These are phyloP conservation scores for Neurospora intermedia DNA, from an alignment of 495 filamentous ascomycete genomes.

Conservation along the genomic window DNA sequence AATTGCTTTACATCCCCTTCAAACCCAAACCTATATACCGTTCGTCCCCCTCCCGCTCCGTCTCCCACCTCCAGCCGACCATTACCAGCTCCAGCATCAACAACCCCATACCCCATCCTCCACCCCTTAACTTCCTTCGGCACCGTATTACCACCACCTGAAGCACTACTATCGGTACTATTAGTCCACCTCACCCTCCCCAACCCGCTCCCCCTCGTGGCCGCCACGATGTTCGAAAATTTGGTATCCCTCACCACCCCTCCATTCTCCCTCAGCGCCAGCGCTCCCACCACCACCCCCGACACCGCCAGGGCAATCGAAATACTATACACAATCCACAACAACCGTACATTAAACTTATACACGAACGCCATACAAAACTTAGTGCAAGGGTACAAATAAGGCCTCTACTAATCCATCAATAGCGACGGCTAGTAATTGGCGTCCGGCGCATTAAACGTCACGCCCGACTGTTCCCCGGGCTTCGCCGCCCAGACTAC, in stretches of 20 bases:
- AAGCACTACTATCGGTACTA: not conserved
- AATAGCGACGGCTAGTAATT: not conserved
- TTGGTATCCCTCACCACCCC: conserved; percentile 22
- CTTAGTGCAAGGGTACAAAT: conserved; percentile 21
- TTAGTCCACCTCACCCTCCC: conserved; percentile 20
- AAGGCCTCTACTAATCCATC: not conserved
- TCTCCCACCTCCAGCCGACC: not conserved
- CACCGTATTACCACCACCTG: conserved; percentile 1
- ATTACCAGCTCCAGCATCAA: conserved; percentile 6
- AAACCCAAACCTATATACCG: conserved; percentile 25
- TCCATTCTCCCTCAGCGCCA: conserved; percentile 23
- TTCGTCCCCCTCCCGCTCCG: conserved; percentile 7
- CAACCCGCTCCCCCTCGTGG: conserved; percentile 25
- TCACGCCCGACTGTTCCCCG: conserved; percentile 13
- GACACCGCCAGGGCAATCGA: conserved; percentile 16
- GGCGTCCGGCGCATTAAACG: not conserved
- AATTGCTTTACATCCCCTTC: conserved; percentile 24
- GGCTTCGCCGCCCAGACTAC: conserved; percentile 28
- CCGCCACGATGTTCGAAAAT: conserved; percentile 28
- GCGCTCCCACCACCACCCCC: conserved; percentile 13
- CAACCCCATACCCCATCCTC: conserved; percentile 24
- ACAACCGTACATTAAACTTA: conserved; percentile 21
- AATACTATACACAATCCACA: conserved; percentile 30
- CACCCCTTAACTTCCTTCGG: conserved; percentile 12
- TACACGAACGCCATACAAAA: conserved; percentile 21